Evolutionary conservation across 345 rosid species (phyloP), one percentile per base, ranked within the genome.

Genomic region (Eucalyptus curtisii): DNA sequence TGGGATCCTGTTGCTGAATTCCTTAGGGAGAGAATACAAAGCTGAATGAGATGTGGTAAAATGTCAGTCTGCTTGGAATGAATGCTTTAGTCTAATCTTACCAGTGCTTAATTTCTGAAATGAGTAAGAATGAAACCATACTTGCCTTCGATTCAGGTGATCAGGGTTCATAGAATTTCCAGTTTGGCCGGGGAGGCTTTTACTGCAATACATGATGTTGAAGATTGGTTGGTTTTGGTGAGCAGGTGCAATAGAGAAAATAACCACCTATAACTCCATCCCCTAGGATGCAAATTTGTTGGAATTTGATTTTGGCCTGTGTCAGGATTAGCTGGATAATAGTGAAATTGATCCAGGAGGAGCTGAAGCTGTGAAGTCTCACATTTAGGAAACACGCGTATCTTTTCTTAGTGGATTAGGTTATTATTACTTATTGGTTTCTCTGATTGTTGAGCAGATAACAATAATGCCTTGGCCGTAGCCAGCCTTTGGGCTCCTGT

Each of bases 401-500:
- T 86, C 7, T 52, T 42, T 76, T 79, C 14, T 90, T 37, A 9
- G 42, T 22, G 42, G 45, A 31, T 48, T 33, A 42, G n/a, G 53
- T 48, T 89, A 71, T 37, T 87, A 66, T 87, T 55, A 59, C 52
- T 90, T 90, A 61, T 90, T 91, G 88, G 85, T 91, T 90, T 49
- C 89, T 66, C 82, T 68, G 66, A 89, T 89, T 76, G 30, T 82
- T 90, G 91, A 86, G 91, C 98, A 98, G 99, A 94, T 89, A 96
- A 98, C 94, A 64, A 98, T 87, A 94, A 98, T 92, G 94, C 89
- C 87, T 91, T 98, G 95, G 97, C 99, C 66, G 71, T 97, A 31
- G 98, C 91, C 86, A 93, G 98, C 93, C 92, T 98, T 53, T 98
- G 99, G 99, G 99, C 99, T 91, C 99, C 99, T 89, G 97, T 98